phyloP scores from a whole-genome alignment of 2,329 filamentous ascomycete species.

The Colletotrichum costaricense region DNA sequence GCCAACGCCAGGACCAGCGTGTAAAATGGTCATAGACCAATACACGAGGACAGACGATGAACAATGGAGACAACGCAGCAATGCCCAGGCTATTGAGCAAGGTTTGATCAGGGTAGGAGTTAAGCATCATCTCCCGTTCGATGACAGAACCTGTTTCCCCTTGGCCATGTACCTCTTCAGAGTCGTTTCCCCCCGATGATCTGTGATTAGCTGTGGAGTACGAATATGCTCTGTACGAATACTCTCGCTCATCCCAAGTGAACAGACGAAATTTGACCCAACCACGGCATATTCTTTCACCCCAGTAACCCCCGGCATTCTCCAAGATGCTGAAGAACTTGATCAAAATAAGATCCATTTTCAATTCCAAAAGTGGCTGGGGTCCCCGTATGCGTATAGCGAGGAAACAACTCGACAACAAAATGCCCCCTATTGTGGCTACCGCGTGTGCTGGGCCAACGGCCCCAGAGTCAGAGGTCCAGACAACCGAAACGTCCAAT shows the following conservation, averaged over 20 bases:
- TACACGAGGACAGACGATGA: neutral
- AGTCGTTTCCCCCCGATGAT: conserved; percentile 6
- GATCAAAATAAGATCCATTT: conserved; percentile 18
- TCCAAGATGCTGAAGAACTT: conserved; percentile 8
- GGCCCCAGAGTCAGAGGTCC: neutral
- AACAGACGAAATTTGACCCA: conserved; percentile 14
- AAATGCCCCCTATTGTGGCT: conserved; percentile 34
- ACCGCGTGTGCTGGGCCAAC: conserved; percentile 1
- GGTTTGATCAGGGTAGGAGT: neutral
- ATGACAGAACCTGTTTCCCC: neutral
- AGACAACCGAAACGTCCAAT: neutral
- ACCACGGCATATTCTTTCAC: neutral
- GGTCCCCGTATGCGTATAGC: conserved; percentile 3
- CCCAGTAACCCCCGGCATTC: neutral
- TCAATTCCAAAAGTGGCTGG: conserved; percentile 28
- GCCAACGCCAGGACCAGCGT: neutral
- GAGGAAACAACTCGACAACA: neutral
- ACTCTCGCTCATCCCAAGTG: conserved; percentile 27
- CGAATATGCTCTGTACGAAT: neutral
- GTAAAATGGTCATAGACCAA: neutral
- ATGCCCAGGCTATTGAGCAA: neutral
- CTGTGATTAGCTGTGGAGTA: conserved; percentile 30
- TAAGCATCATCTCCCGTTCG: conserved; percentile 27
- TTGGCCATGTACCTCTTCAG: conserved; percentile 6
- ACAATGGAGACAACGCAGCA: neutral